Evolutionary conservation across 106 monocot species (phyloP).

Genomic region (Iris macrosiphon): DNA sequence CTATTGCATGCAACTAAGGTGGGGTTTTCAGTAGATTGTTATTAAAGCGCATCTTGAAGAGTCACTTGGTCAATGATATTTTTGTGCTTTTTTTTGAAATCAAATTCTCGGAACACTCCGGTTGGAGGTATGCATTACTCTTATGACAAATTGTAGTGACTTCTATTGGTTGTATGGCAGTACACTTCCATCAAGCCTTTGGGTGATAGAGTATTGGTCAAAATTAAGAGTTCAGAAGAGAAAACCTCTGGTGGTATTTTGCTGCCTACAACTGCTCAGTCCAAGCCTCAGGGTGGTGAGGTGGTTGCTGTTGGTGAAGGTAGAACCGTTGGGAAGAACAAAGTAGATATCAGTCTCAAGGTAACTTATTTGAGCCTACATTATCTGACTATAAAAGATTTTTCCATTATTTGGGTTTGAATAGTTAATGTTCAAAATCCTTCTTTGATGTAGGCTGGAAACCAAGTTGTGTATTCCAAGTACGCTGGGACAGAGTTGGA

Average conservation of each 20-base stretch:
- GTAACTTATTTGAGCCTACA: conserved; percentile 18
- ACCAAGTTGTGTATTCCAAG: conserved; percentile 74
- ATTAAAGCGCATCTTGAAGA: too few species aligned
- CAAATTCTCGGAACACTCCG: too few species aligned
- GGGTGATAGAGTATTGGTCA: conserved; percentile 69
- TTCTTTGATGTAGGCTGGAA: conserved; percentile 32
- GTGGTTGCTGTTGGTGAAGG: conserved; percentile 82
- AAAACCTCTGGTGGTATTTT: conserved; percentile 56
- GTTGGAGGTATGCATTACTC: too few species aligned
- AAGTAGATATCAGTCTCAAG: conserved; percentile 51
- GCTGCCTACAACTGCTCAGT: conserved; percentile 45
- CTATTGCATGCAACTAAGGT: too few species aligned
- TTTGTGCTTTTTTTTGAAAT: too few species aligned
- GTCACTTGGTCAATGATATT: too few species aligned
- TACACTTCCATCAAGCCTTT: conserved; percentile 69
- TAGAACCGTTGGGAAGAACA: conserved; percentile 48
- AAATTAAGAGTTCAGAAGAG: conserved; percentile 58
- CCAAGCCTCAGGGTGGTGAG: conserved; percentile 73
- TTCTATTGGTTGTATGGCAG: too few species aligned
- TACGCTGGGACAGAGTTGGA: conserved; percentile 91
- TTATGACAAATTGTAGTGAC: too few species aligned
- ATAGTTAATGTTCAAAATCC: background rate
- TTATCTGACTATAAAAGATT: too few species aligned
- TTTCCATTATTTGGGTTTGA: background rate
- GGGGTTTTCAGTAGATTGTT: too few species aligned